Evolutionary conservation across 306 rosid species (phyloP).

Genomic region (Canavalia ensiformis): DNA sequence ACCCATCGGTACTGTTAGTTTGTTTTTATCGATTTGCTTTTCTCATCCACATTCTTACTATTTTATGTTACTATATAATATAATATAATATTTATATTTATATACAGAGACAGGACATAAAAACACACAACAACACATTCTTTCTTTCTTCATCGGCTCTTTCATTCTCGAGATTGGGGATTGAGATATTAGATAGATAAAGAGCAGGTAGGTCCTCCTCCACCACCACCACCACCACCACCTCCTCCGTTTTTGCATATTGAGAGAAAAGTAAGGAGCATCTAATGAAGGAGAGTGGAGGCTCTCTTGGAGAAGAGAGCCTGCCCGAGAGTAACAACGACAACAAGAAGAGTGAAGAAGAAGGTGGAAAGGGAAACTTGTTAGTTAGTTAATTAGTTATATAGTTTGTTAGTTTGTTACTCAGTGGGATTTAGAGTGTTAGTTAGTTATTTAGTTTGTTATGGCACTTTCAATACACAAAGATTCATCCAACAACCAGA

Average conservation of each 20-base stretch:
- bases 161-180: conserved; percentile 71
- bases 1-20: background rate
- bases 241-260: background rate
- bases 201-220: conserved; percentile 24
- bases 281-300: conserved; percentile 92
- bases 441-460: background rate
- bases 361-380: conserved; percentile 41
- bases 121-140: conserved; percentile 42
- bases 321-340: conserved; percentile 63
- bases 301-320: conserved; percentile 98
- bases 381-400: too few relatives aligned
- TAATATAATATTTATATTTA: background rate
- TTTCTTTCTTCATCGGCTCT: conserved; percentile 36
- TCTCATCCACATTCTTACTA: background rate
- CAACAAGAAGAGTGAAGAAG: conserved; percentile 47
- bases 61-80: background rate
- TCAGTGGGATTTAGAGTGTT: too few relatives aligned
- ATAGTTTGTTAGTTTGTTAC: too few relatives aligned
- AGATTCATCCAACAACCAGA: conserved; percentile 66
- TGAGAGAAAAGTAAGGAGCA: conserved; percentile 4
- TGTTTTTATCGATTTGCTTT: background rate
- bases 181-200: conserved; percentile 29
- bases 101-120: conserved; percentile 47
- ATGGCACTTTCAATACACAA: conserved; percentile 87
- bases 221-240: too few relatives aligned